Percentiles rank a stretch among this genome's conserved stretches.
phyloP scores from a whole-genome alignment of 1,139 yeast genomes.

The Candida pseudoviswanathii region DNA sequence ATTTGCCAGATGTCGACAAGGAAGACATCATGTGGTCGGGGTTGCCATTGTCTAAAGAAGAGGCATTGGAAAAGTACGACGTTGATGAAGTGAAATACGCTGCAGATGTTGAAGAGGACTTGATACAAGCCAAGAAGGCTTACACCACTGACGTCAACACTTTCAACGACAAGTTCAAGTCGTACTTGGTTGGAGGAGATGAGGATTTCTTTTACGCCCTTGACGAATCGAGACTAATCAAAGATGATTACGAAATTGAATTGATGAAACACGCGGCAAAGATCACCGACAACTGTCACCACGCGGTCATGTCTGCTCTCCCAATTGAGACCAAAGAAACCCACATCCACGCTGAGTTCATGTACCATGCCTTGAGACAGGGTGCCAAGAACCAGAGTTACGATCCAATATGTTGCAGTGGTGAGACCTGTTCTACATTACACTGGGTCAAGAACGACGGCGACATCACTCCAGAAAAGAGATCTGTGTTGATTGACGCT shows the following conservation, averaged over 20 bases:
- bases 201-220: slow-evolving; percentile 66
- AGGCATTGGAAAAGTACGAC: slow-evolving; percentile 67
- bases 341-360: slow-evolving; percentile 93
- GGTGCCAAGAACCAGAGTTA: slow-evolving; percentile 88
- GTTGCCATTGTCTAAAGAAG: slow-evolving; percentile 67
- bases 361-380: slow-evolving; percentile 90
- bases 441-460: slow-evolving; percentile 90
- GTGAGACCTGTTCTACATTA: slow-evolving; percentile 86
- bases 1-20: slow-evolving; percentile 77
- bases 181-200: slow-evolving; percentile 43
- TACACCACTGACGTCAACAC: slow-evolving; percentile 50
- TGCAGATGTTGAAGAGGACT: slow-evolving; percentile 29
- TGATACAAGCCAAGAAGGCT: slow-evolving; percentile 15
- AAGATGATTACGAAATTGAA: slow-evolving; percentile 78
- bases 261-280: slow-evolving; percentile 78
- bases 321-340: slow-evolving; percentile 88
- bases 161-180: slow-evolving; percentile 32
- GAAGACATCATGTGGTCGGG: slow-evolving; percentile 99
- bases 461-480: slow-evolving; percentile 50
- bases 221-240: slow-evolving; percentile 83
- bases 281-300: slow-evolving; percentile 85
- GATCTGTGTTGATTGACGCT: slow-evolving; percentile 82
- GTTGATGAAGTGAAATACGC: slow-evolving; percentile 79
- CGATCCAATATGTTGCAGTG: slow-evolving; percentile 95
- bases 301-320: slow-evolving; percentile 89